Evolutionary conservation across 2,329 filamentous ascomycete genomes (phyloP), one percentile per base, ranked within the genome.

Genomic region (Aquanectria penicillioides): DNA sequence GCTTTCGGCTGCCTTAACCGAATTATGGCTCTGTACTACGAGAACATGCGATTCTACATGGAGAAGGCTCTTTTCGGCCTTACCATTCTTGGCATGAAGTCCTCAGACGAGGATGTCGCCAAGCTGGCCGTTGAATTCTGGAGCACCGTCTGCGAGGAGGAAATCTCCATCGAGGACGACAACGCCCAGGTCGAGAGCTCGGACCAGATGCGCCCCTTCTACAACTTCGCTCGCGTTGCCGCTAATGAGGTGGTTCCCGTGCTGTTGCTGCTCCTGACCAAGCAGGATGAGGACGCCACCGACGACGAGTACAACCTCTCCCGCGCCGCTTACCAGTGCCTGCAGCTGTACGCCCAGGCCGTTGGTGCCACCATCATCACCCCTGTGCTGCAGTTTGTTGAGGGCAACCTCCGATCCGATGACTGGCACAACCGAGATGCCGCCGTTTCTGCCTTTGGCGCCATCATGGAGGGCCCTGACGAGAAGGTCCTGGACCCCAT

Each of bases 11-110:
- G 95, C 77, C 82, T 99, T 68, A 99, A 99, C 86, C 89, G 95
- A 72, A 98, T 99, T 78, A 99, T 99, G 95, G 92, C 86, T 61
- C 86, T 97, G 64, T 99, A 99, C 84, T 99, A 99, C 77, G 95
- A 99, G 73, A 96, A 97, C 82, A 99, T 99, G 95, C 90, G 94
- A 72, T 99, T 97, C 80, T 99, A 99, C 83, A 99, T 99, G 95
- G 95, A 99, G 84, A 98, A 98, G 87, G 95, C 95, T 29, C 86
- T 99, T 37, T 99, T 99, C 71, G 95, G 95, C 57, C 85, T 99
- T 34, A 99, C 95, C 33, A 97, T 99, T 64, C 89, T 97, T 75
- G 95, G 95, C 68, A 99, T 99, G 95, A 97, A 97, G 86, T 96
- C 89, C 71, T 90, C 94, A 7, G 95, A 99, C 70, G 95, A 99